phyloP scores from a whole-genome alignment of 2,329 filamentous ascomycete species.

The Karstenula rhodostoma region DNA sequence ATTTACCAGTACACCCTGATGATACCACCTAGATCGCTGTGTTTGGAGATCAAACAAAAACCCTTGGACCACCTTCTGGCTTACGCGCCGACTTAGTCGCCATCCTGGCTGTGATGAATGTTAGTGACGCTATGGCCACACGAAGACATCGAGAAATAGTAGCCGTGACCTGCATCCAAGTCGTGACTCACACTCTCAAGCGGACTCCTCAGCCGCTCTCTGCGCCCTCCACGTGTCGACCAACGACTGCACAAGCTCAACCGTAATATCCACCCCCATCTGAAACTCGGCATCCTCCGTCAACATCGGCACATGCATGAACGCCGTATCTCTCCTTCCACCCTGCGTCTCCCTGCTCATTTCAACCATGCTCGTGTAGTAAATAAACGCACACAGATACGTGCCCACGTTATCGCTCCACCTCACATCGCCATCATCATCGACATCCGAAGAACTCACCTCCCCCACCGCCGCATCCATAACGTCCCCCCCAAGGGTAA shows the following conservation, averaged over 20 bases:
- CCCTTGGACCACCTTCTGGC: too few relatives aligned
- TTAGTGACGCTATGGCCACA: too few relatives aligned
- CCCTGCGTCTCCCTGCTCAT: conserved; percentile 22
- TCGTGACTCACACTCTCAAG: too few relatives aligned
- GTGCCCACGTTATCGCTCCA: conserved; percentile 50
- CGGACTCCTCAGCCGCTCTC: conserved; percentile 36
- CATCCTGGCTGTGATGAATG: too few relatives aligned
- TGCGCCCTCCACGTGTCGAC: conserved; percentile 48
- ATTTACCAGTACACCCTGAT: too few relatives aligned
- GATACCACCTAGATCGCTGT: too few relatives aligned
- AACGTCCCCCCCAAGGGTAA: not conserved
- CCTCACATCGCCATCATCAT: conserved; percentile 40
- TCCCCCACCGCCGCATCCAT: not conserved
- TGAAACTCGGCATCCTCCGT: conserved; percentile 31
- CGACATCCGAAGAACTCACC: conserved; percentile 1
- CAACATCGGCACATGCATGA: too few relatives aligned
- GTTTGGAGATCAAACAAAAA: too few relatives aligned
- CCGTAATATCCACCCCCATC: conserved; percentile 37
- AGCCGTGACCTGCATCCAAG: too few relatives aligned
- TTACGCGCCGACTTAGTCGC: too few relatives aligned
- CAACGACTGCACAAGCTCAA: conserved; percentile 45
- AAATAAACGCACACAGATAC: conserved; percentile 54
- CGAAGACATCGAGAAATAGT: too few relatives aligned
- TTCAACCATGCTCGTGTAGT: conserved; percentile 47
- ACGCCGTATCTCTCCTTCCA: conserved; percentile 28